Evolutionary conservation across 2,329 filamentous ascomycete species (phyloP), one percentile per base, ranked within the genome.

Genomic region (Colletotrichum sp.): DNA sequence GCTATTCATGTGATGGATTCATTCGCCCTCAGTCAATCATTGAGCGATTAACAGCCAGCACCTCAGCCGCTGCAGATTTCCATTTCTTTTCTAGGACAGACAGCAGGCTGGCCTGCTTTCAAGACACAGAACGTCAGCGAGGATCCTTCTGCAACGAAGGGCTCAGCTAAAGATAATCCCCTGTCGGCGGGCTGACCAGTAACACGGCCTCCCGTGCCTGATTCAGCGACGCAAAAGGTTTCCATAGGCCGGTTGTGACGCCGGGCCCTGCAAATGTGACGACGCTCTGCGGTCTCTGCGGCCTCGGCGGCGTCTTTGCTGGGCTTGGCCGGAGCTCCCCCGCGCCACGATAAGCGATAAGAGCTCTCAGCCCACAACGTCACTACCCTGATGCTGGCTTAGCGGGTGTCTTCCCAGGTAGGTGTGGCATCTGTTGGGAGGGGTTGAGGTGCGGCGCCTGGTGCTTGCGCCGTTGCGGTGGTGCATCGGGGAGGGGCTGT

Each of bases 301-400:
- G 58, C 58, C 58, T 61, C 58, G 28, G 30, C 30, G 58, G 58
- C n/a, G 26, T 34, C 30, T 32, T 15, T 48, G 36, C 72, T 72
- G 52, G 72, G 61, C 61, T 63, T 75, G 68, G 61, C 74, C 43
- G 66, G 71, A 76, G 74, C 74, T 76, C 74, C 74, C 72, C 74
- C 71, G 74, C 74, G 74, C 60, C 71, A 65, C 71, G 74, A 76
- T 76, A 76, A 76, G 58, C 64, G 74, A 76, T 76, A 76, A 76
- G 74, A 76, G 74, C 74, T 76, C 70, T 67, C 65, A 73, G 55
- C 71, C 66, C 66, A 74, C 58, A 61, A 74, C 71, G 71, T 75
- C 67, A 65, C 72, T 65, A 26, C 55, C 60, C 60, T 38, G 52
- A 32, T 57, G 43, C 66, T 36, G 52, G 67, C 68, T 60, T 48